Conservation (phyloP, 192 early-diverging fungal genomes). For the Coemansia asiatica region DNA sequence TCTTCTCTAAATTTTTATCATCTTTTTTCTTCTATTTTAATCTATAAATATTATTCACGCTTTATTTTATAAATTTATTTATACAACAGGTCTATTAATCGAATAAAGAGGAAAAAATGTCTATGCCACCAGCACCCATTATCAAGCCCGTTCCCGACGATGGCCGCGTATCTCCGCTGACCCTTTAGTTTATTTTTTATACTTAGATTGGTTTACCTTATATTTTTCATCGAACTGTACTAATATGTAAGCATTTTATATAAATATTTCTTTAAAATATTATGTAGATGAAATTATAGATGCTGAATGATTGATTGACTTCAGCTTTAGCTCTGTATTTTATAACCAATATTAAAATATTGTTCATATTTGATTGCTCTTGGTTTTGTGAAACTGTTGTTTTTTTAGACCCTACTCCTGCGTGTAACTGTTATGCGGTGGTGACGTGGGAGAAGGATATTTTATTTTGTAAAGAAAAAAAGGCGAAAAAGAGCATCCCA, state of each 20-base stretch:
- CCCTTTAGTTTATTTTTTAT: constrained; percentile 5
- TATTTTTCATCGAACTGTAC: not conserved
- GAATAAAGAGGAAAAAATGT: not conserved
- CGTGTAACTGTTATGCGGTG: too few relatives aligned
- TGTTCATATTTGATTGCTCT: too few relatives aligned
- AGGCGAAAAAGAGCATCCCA: too few relatives aligned
- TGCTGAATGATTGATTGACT: too few relatives aligned
- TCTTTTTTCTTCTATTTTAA: not conserved
- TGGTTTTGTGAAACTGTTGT: too few relatives aligned
- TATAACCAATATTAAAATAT: too few relatives aligned
- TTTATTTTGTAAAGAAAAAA: too few relatives aligned
- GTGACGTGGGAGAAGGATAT: too few relatives aligned
- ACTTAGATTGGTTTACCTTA: not conserved
- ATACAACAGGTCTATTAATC: constrained; percentile 62
- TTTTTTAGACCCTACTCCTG: too few relatives aligned
- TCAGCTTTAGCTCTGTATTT: too few relatives aligned
- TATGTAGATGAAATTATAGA: too few relatives aligned
- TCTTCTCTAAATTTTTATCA: not conserved
- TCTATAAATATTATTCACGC: not conserved
- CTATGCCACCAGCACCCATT: constrained; percentile 19
- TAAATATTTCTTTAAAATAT: not conserved
- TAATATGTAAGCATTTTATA: not conserved
- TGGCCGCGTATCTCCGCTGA: constrained; percentile 22
- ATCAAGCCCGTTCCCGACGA: constrained; percentile 21
- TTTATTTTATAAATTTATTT: not conserved